Base-by-base conservation (phyloP, 2,329 filamentous ascomycete genomes). In the Cladosporium oxysporum region DNA sequence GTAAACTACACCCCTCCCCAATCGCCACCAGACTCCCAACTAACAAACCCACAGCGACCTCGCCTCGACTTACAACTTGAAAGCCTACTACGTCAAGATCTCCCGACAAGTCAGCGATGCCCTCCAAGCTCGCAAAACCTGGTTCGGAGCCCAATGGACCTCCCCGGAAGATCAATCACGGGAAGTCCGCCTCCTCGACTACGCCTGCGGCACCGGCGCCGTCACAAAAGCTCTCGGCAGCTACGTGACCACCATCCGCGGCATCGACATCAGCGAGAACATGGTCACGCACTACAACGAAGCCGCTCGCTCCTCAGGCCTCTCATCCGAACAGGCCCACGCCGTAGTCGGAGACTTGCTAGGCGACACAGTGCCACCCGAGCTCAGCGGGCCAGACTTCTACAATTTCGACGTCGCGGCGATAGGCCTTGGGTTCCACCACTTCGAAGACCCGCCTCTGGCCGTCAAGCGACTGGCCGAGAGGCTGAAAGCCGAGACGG, bases 381-480 rank as follows among this genome's bases (percentile, higher is more conserved):
- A 68, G 1, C 61, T 81, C 6, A 65, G 70, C 0, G 71, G 65
- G 0, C 63, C 72, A 0, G 73, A 80, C 41, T 80, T 73, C 69
- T 70, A 75, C 21, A 68, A 76, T 44, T 83, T 82, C 67, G 81
- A 83, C 62, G 66, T 82, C 11, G 80, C 76, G 0, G 76, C 77
- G 12, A 76, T 82, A 12, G 78, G 79, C 0, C 76, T 80, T 5
- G 81, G 76, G 0, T 82, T 83, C 71, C 81, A 83, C 68, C 81
- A 83, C 58, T 82, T 83, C 44, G 71, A 74, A 44, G 49, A 75
- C 35, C 73, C 75, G 2, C 62, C 58, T 2, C 33, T 69, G n/a
- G 72, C 72, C 3, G 50, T 77, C 8, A 66, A 72, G 53, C 68
- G 73, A 4, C 58, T 78, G 12, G 64, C 63, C 2, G 71, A 73